Evolutionary conservation across 2,329 filamentous ascomycete genomes (phyloP).

Genomic region (Coniosporium tulheliwenetii): DNA sequence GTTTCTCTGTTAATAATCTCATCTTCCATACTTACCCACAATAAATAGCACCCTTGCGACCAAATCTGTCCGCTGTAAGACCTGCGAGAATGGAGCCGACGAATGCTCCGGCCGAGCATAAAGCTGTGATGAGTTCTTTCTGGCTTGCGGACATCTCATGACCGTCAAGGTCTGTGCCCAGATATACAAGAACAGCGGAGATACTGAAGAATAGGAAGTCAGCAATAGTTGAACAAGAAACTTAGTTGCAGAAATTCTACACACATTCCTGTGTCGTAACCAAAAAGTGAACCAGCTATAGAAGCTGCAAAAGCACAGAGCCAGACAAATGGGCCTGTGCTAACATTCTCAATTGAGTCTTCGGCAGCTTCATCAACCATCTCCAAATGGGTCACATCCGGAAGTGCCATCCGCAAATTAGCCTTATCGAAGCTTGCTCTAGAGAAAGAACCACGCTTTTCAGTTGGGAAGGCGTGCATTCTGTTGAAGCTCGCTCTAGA

Average conservation of each 20-base stretch:
- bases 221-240: too few relatives aligned
- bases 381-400: too few relatives aligned
- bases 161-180: slow-evolving; percentile 16
- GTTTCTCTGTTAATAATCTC: too few relatives aligned
- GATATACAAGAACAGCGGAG: slow-evolving; percentile 20
- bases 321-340: slow-evolving; percentile 9
- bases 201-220: slow-evolving; percentile 6
- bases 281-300: slow-evolving; percentile 9
- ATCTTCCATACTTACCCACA: neutral
- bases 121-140: slow-evolving; percentile 21
- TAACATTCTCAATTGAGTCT: slow-evolving; percentile 9
- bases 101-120: slow-evolving; percentile 21
- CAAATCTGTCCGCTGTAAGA: slow-evolving; percentile 17
- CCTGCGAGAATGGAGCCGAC: slow-evolving; percentile 21
- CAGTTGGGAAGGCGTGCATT: too few relatives aligned
- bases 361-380: too few relatives aligned
- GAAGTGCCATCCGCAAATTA: too few relatives aligned
- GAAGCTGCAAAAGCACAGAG: slow-evolving; percentile 9
- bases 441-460: too few relatives aligned
- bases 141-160: slow-evolving; percentile 15
- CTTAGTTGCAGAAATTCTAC: too few relatives aligned
- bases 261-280: slow-evolving; percentile 20
- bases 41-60: slow-evolving; percentile 15
- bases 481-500: too few relatives aligned
- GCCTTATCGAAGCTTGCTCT: too few relatives aligned